Evolutionary conservation across 139 green algal genomes (phyloP).

Genomic region (Closterium sp.): DNA sequence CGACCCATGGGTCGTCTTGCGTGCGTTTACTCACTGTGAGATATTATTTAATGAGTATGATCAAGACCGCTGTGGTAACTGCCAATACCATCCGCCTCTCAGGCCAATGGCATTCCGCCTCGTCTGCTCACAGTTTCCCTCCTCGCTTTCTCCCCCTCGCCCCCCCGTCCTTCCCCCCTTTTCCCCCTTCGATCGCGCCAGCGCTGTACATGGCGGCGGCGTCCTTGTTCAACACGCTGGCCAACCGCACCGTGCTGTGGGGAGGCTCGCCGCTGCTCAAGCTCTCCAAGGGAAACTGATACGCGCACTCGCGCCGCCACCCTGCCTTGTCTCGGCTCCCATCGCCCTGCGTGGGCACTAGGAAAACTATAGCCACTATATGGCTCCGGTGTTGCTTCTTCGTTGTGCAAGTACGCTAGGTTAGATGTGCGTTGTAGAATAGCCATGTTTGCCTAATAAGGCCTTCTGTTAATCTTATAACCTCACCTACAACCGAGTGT

Average conservation of each 20-base stretch:
- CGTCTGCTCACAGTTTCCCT: too few relatives aligned
- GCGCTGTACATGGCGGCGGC: not conserved
- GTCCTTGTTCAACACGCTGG: not conserved
- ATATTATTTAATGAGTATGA: not conserved
- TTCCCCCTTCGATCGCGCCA: too few relatives aligned
- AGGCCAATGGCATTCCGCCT: too few relatives aligned
- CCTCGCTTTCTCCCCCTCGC: not conserved
- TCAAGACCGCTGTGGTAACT: not conserved
- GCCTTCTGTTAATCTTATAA: too few relatives aligned
- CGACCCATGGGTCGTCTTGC: not conserved
- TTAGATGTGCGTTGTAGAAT: too few relatives aligned
- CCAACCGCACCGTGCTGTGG: not conserved
- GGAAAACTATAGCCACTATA: not conserved
- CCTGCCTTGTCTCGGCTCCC: not conserved
- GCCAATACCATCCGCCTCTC: not conserved
- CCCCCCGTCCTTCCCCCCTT: not conserved
- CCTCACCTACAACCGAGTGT: too few relatives aligned
- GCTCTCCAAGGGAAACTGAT: not conserved
- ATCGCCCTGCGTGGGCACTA: not conserved
- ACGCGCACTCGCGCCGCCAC: not conserved
- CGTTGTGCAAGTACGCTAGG: not conserved
- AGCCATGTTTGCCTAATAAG: too few relatives aligned
- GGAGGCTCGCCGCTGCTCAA: not conserved
- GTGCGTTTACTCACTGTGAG: not conserved
- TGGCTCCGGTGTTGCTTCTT: not conserved